Conservation (phyloP, 257 asterid genomes). For the Capsicum baccatum region DNA sequence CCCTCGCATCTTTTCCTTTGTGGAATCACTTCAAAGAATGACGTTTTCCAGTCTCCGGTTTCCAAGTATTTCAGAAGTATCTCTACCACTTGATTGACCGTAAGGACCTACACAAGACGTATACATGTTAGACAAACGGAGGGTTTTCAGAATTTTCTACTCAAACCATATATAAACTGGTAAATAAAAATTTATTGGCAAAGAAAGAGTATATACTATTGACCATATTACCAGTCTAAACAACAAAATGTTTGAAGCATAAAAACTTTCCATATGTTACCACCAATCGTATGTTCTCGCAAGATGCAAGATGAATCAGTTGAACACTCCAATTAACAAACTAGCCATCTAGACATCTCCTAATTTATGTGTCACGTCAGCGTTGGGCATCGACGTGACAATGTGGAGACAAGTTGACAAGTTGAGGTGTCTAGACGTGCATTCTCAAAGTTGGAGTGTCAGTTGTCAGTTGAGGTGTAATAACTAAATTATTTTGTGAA, state of each 20-base stretch:
- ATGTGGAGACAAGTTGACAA: neutral
- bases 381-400: neutral
- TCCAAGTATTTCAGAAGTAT: constrained; percentile 83
- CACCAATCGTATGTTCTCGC: constrained; percentile 11
- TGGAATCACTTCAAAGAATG: constrained; percentile 89
- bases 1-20: constrained; percentile 77
- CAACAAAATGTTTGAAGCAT: neutral
- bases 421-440: neutral
- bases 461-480: neutral
- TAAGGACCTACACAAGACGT: constrained; percentile 67
- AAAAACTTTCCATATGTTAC: neutral
- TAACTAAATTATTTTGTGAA: neutral
- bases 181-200: neutral
- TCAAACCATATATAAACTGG: neutral
- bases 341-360: neutral
- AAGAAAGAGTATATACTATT: neutral
- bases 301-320: neutral
- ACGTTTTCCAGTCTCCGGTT: constrained; percentile 77
- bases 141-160: constrained; percentile 9
- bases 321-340: neutral
- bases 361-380: neutral
- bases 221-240: neutral
- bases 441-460: too few relatives aligned
- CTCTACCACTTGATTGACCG: constrained; percentile 94
- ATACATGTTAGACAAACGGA: constrained; percentile 6